Conservation (phyloP, 2,329 filamentous ascomycete species). For the Clonostachys sp. region DNA sequence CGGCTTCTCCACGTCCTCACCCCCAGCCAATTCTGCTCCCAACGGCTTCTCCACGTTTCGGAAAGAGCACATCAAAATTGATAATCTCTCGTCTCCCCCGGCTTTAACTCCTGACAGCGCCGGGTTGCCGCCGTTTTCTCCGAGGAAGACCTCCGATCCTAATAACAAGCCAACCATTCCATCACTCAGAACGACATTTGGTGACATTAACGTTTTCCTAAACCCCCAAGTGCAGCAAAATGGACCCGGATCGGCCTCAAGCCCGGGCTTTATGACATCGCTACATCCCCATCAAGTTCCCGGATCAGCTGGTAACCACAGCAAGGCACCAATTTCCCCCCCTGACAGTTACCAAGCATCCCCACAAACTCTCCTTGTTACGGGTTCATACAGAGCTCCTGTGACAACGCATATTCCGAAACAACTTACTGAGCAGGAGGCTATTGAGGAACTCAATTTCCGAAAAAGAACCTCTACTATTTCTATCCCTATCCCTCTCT, state of each 20-base stretch:
- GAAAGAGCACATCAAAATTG: too few species aligned
- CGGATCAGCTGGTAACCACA: slow-evolving; percentile 17
- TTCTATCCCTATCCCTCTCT: too few species aligned
- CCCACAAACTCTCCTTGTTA: slow-evolving; percentile 32
- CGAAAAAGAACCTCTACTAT: slow-evolving; percentile 29
- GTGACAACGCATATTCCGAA: slow-evolving; percentile 21
- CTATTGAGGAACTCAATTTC: slow-evolving; percentile 36
- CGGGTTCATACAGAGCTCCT: slow-evolving; percentile 25
- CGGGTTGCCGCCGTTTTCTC: slow-evolving; percentile 26
- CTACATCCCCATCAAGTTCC: slow-evolving; percentile 17
- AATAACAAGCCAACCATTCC: slow-evolving; percentile 9
- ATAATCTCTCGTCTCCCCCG: not conserved
- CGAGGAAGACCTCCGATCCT: slow-evolving; percentile 1
- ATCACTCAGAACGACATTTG: slow-evolving; percentile 29
- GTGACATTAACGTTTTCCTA: slow-evolving; percentile 18
- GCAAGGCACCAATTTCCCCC: slow-evolving; percentile 45
- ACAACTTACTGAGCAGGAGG: slow-evolving; percentile 7
- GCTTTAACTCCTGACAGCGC: slow-evolving; percentile 17
- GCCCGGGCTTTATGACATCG: not conserved
- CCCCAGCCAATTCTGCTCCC: too few species aligned
- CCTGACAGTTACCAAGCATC: slow-evolving; percentile 41
- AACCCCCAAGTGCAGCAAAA: slow-evolving; percentile 14
- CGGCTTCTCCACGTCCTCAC: too few species aligned
- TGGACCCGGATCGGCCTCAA: slow-evolving; percentile 26
- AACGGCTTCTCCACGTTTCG: too few species aligned